phyloP scores from a whole-genome alignment of 345 rosid genomes.

The Acer negundo region DNA sequence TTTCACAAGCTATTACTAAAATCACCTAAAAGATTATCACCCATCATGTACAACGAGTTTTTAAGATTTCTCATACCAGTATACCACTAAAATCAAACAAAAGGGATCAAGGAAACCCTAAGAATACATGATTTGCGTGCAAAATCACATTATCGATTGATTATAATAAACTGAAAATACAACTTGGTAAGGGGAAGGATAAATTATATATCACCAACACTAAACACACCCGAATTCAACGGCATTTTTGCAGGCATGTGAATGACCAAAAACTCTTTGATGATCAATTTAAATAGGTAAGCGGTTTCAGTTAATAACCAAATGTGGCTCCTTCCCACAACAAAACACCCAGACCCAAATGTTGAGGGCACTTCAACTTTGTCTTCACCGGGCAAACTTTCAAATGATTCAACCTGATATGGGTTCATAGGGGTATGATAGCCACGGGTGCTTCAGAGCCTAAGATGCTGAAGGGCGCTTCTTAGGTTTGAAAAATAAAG shows the following conservation, averaged over 20 bases:
- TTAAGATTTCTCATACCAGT: constrained; percentile 38
- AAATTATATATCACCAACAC: constrained; percentile 25
- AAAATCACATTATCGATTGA: constrained; percentile 36
- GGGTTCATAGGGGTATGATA: constrained; percentile 85
- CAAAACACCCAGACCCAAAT: background rate
- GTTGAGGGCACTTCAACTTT: background rate
- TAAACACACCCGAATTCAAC: constrained; percentile 28
- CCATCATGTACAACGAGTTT: constrained; percentile 59
- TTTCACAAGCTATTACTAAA: constrained; percentile 42
- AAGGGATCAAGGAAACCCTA: constrained; percentile 27
- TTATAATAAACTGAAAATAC: constrained; percentile 28
- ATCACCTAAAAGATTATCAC: constrained; percentile 46
- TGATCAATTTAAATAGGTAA: constrained; percentile 17
- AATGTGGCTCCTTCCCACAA: constrained; percentile 26
- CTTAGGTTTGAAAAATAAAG: no score
- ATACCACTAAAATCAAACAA: constrained; percentile 31
- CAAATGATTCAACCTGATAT: constrained; percentile 66
- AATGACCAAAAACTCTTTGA: constrained; percentile 14
- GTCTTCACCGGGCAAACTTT: constrained; percentile 16
- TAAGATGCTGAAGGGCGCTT: constrained; percentile 87
- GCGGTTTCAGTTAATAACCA: constrained; percentile 25
- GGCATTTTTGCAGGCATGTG: constrained; percentile 30
- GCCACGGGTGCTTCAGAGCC: constrained; percentile 96
- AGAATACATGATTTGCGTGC: constrained; percentile 24
- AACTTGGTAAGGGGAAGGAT: constrained; percentile 29